phyloP scores from a whole-genome alignment of 768 basidiomycete species.

The Boletus edulis region DNA sequence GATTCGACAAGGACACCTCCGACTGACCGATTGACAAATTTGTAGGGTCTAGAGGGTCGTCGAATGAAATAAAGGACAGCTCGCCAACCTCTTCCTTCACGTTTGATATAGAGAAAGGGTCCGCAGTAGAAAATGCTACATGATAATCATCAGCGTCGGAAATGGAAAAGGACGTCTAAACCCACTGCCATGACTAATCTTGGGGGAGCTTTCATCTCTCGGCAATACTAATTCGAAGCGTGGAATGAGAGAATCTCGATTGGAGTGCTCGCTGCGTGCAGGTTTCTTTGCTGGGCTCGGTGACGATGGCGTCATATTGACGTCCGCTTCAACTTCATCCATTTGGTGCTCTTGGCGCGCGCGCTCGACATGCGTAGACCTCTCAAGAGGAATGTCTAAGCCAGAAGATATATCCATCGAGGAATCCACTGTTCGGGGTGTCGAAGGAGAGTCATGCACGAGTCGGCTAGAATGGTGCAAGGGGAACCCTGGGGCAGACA shows the following conservation, averaged over 20 bases:
- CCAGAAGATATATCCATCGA: constrained; percentile 22
- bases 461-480: constrained; percentile 21
- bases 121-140: constrained; percentile 15
- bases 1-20: constrained; percentile 34
- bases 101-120: constrained; percentile 21
- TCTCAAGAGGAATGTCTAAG: constrained; percentile 30
- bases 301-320: constrained; percentile 47
- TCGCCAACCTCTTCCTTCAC: constrained; percentile 27
- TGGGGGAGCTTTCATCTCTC: constrained; percentile 21
- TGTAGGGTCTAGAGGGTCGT: constrained; percentile 29
- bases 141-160: background rate
- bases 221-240: constrained; percentile 28
- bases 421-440: constrained; percentile 19
- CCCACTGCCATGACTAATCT: constrained; percentile 16
- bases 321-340: constrained; percentile 38
- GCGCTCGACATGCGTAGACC: constrained; percentile 40
- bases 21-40: constrained; percentile 37
- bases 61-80: constrained; percentile 27
- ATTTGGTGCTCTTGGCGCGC: constrained; percentile 23
- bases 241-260: constrained; percentile 34
- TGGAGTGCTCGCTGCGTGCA: constrained; percentile 15
- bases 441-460: constrained; percentile 17
- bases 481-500: constrained; percentile 38
- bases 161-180: background rate
- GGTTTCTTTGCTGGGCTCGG: constrained; percentile 42